Evolutionary conservation across 225 moss, liverwort and hornwort genomes (phyloP), one percentile per base, ranked within the genome.

Genomic region (Sphagnum contortum): DNA sequence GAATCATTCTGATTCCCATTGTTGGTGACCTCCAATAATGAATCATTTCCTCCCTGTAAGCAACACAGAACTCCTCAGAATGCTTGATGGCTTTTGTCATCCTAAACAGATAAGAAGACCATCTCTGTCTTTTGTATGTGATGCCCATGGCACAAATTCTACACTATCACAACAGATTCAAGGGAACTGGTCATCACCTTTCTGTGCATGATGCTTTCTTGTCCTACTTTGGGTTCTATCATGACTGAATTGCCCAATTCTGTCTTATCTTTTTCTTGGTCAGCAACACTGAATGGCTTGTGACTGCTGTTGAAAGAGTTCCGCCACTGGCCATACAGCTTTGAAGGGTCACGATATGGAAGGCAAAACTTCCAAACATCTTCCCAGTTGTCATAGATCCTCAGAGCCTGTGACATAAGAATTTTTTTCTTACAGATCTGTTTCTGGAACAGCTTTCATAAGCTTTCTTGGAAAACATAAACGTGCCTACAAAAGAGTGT

Each of bases 241-340:
- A 29, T 29, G 29, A 29, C 29, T 29, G 29, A 29, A 29, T 29
- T 29, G 29, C 29, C 29, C 29, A 29, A 29, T 29, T 29, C 29
- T 0, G 29, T 29, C 29, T 29, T 29, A 29, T 29, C 29, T 29
- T 29, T 29, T 29, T 29, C 29, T 29, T 29, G 0, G 1, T 29
- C 29, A 29, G 29, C 29, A 29, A 29, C 29, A 29, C 29, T 29
- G 29, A 29, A 29, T 29, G 29, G 1, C 29, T 29, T 29, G 29
- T 29, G 29, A 29, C 29, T 29, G 29, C 29, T 29, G 29, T 29
- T 29, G 29, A 86, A 75, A 4, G 98, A 93, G 70, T 87, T 81
- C 55, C 93, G 87, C 86, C 87, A 98, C 78, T 89, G 89, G 48
- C 92, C 81, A 58, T 87, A 83, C 75, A 98, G 84, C 62, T 73